Base-by-base conservation (phyloP, 192 early-diverging fungal genomes). In the Endogone sp. region DNA sequence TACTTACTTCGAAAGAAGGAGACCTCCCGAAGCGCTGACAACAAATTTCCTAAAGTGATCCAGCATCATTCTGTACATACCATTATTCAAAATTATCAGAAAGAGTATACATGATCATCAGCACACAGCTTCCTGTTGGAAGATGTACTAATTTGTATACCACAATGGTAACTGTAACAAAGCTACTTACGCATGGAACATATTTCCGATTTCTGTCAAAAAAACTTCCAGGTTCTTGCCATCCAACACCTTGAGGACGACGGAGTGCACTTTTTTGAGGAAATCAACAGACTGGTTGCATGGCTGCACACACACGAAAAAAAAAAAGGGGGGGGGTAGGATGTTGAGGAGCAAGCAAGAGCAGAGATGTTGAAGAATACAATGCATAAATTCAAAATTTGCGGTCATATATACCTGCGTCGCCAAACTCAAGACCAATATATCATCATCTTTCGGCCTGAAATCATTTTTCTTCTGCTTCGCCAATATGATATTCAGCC, bases 401-500 rank as follows among this genome's bases (percentile, higher is more conserved):
- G 23, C 24, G 1, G 32, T 0, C 66, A 65, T 24, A 3, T 21
- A n/a, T 75, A 80, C 76, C 74, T 37, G 27, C 29, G 92, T 93
- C 49, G 86, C 88, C 66, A 87, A 69, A 60, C 87, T 86, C 68
- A 90, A 79, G 64, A 90, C 81, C 23, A 88, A 82, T 27, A 88
- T 83, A 67, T 90, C 87, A 56, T 95, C 96, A 66, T 98, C 96
- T 68, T 90, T 93, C 22, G 95, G 93, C 44, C 87, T 86, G 71
- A 93, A 99, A 69, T 99, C 97, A n/a, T 82, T 79, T 62, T 91
- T 91, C 71, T 92, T 94, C 74, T 98, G 97, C 70, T 85, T 86
- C 24, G 76, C 66, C 25, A 99, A 81, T 4, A 92, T 72, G 3
- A 81, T 73, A 32, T 77, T 77, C 29, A 98, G 76, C 88, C 90